Conservation (phyloP, 257 asterid genomes). For the Asclepias syriaca region DNA sequence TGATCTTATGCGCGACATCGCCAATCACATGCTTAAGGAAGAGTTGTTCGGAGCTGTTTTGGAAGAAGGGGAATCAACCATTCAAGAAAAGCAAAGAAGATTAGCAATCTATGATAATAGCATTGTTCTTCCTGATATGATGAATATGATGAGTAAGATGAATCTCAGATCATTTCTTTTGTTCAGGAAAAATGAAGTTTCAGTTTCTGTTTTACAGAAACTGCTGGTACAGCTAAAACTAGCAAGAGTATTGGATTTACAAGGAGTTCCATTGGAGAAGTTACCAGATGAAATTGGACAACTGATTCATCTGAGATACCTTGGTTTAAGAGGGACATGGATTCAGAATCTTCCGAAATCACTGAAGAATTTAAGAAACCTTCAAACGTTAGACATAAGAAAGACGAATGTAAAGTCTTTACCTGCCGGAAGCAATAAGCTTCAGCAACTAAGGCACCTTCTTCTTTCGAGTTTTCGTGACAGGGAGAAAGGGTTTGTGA, state of each 20-base stretch:
- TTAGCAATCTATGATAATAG: slow-evolving; percentile 7
- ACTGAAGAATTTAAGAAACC: slow-evolving; percentile 17
- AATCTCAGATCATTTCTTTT: slow-evolving; percentile 14
- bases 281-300: slow-evolving; percentile 16
- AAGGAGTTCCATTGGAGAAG: slow-evolving; percentile 8
- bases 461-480: slow-evolving; percentile 18
- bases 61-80: slow-evolving; percentile 1
- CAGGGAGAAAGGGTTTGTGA: slow-evolving; percentile 20
- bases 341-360: slow-evolving; percentile 12
- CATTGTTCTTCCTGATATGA: neutral
- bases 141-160: slow-evolving; percentile 11
- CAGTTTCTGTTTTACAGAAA: slow-evolving; percentile 7
- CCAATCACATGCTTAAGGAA: slow-evolving; percentile 13
- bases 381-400: slow-evolving; percentile 22
- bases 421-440: slow-evolving; percentile 24
- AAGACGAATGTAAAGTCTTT: slow-evolving; percentile 10
- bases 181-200: slow-evolving; percentile 9
- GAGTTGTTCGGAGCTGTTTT: slow-evolving; percentile 16
- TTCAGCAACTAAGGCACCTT: slow-evolving; percentile 24
- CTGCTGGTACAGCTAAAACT: slow-evolving; percentile 8
- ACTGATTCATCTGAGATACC: slow-evolving; percentile 12
- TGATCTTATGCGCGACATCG: slow-evolving; percentile 18
- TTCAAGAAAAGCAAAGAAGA: slow-evolving; percentile 12
- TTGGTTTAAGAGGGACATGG: slow-evolving; percentile 13
- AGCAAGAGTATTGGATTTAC: slow-evolving; percentile 15